phyloP scores from a whole-genome alignment of 2,329 filamentous ascomycete species.

The Xylariaceae sp. region DNA sequence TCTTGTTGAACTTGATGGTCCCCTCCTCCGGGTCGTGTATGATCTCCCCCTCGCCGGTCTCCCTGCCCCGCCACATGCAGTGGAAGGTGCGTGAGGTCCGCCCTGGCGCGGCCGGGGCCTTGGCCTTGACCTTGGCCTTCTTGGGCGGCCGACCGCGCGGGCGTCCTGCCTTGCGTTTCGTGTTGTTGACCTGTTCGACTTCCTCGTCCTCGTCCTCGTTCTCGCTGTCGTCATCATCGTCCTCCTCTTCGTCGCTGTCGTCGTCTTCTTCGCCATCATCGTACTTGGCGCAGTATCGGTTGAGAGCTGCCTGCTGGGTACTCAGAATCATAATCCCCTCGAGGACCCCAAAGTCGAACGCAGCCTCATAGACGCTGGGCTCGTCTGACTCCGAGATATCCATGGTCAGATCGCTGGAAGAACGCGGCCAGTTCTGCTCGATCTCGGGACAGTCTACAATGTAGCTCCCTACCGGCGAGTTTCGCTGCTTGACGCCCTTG shows the following conservation, averaged over 20 bases:
- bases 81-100: conserved; percentile 14
- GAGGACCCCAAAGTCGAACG: conserved; percentile 24
- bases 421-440: conserved; percentile 16
- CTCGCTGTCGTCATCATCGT: conserved; percentile 4
- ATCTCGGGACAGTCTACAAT: conserved; percentile 20
- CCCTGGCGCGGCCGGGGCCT: conserved; percentile 6
- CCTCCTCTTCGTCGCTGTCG: conserved; percentile 4
- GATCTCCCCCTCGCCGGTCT: conserved; percentile 17
- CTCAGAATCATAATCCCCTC: conserved; percentile 23
- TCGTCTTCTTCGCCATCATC: conserved; percentile 4
- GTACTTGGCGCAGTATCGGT: conserved; percentile 15
- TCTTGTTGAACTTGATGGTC: conserved; percentile 18
- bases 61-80: conserved; percentile 18
- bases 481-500: not conserved
- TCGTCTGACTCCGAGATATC: conserved; percentile 17
- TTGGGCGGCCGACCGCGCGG: conserved; percentile 4
- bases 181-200: not conserved
- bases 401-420: conserved; percentile 17
- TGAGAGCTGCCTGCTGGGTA: conserved; percentile 15
- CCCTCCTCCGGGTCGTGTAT: conserved; percentile 14
- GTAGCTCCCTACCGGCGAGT: conserved; percentile 18
- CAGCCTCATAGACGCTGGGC: conserved; percentile 19
- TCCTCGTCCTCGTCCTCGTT: conserved; percentile 1
- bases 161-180: conserved; percentile 14
- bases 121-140: too few relatives aligned